Evolutionary conservation across 2,329 filamentous ascomycete genomes (phyloP).

Genomic region (Colletotrichum endophyticum): DNA sequence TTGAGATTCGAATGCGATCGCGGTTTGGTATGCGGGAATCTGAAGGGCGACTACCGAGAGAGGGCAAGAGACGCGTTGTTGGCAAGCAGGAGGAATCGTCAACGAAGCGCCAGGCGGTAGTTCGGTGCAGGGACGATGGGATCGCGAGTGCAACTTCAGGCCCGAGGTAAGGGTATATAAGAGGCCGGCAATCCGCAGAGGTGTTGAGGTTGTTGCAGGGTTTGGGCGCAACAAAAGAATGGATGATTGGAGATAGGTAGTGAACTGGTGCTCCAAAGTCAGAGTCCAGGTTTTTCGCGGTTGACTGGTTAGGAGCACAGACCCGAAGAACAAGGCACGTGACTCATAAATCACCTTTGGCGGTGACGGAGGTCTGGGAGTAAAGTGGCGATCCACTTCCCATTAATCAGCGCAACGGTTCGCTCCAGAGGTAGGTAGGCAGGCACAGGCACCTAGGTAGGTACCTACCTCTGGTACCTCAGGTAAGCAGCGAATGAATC

Average conservation of each 20-base stretch:
- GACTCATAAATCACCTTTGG: not conserved
- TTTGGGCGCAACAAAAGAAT: slow-evolving; percentile 7
- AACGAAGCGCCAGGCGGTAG: not conserved
- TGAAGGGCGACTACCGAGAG: not conserved
- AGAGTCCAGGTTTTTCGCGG: not conserved
- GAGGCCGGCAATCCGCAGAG: not conserved
- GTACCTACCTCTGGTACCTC: not conserved
- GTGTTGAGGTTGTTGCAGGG: not conserved
- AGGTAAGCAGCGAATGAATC: not conserved
- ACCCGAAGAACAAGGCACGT: not conserved
- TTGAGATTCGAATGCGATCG: not conserved
- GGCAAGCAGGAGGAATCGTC: not conserved
- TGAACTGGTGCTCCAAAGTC: not conserved
- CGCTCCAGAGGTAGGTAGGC: not conserved
- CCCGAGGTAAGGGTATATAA: slow-evolving; percentile 6
- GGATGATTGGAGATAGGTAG: slow-evolving; percentile 3
- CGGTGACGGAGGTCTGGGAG: not conserved
- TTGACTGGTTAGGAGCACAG: not conserved
- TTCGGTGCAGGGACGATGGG: not conserved
- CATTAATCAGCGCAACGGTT: not conserved
- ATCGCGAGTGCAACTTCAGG: not conserved
- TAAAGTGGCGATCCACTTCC: not conserved
- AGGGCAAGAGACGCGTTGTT: slow-evolving; percentile 6
- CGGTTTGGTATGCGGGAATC: not conserved
- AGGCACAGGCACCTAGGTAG: not conserved